Evolutionary conservation across 768 basidiomycete species (phyloP).

Genomic region (Dictyophora rubrovolvata): DNA sequence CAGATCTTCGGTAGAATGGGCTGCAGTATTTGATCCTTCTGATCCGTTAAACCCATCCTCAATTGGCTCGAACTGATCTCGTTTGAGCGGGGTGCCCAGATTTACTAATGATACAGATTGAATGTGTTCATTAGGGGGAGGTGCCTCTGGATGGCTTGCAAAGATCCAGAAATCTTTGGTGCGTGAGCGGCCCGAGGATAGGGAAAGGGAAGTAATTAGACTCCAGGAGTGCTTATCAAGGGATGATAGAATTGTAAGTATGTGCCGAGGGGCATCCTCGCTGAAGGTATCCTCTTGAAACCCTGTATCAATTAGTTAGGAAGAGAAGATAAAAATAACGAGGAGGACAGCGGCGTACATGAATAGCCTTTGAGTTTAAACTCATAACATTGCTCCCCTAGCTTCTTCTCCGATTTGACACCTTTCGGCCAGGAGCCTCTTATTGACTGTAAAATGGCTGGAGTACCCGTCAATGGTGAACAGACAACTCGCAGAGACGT

Average conservation of each 20-base stretch:
- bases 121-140: neutral
- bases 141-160: slow-evolving; percentile 35
- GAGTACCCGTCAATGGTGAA: slow-evolving; percentile 67
- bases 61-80: slow-evolving; percentile 15
- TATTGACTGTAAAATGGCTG: slow-evolving; percentile 73
- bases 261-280: slow-evolving; percentile 61
- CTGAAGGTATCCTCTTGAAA: slow-evolving; percentile 72
- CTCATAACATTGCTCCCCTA: slow-evolving; percentile 56
- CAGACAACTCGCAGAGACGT: slow-evolving; percentile 63
- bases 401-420: slow-evolving; percentile 67
- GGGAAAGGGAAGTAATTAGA: slow-evolving; percentile 58
- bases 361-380: slow-evolving; percentile 77
- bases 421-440: slow-evolving; percentile 72
- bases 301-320: slow-evolving; percentile 33
- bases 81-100: slow-evolving; percentile 1
- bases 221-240: slow-evolving; percentile 61
- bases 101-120: neutral
- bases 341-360: slow-evolving; percentile 31
- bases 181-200: slow-evolving; percentile 52
- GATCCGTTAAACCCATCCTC: slow-evolving; percentile 2
- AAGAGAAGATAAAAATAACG: slow-evolving; percentile 13
- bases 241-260: slow-evolving; percentile 53
- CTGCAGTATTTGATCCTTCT: neutral
- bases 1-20: neutral
- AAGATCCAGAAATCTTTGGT: slow-evolving; percentile 76